These are phyloP conservation scores for Hamamelis virginiana DNA, from an alignment of 164 flowering plant species.

Conservation along the genomic window DNA sequence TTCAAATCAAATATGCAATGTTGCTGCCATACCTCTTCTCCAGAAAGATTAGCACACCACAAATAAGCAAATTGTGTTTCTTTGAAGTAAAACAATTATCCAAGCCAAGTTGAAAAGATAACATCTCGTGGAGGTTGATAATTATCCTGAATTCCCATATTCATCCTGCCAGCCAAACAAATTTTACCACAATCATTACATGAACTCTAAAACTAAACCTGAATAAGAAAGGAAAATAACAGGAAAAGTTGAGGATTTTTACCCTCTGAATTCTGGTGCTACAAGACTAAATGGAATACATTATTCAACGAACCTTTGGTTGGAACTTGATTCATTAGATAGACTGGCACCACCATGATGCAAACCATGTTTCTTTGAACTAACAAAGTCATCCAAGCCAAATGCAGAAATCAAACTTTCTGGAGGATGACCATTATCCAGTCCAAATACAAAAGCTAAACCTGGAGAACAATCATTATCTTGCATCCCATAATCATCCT, in stretches of 20 bases:
- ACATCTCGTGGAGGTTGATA: conserved; percentile 1
- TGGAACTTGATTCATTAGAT: neutral
- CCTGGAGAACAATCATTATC: neutral
- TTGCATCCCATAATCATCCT: neutral
- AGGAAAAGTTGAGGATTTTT: neutral
- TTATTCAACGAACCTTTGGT: neutral
- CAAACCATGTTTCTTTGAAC: neutral
- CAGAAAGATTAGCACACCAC: neutral
- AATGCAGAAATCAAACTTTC: neutral
- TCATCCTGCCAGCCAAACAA: neutral
- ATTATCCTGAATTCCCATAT: neutral
- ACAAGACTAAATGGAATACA: neutral
- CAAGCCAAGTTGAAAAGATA: neutral
- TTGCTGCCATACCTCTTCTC: neutral
- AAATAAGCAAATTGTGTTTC: neutral
- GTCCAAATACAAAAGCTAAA: neutral
- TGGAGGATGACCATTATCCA: neutral
- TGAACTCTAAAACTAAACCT: neutral
- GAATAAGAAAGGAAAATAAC: neutral
- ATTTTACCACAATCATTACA: neutral
- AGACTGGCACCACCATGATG: neutral
- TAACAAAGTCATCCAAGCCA: neutral
- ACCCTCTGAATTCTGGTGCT: neutral
- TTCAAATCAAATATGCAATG: no score
- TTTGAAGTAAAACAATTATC: neutral